phyloP scores from a whole-genome alignment of 305 asterid species.

The Fraxinus dipetala region DNA sequence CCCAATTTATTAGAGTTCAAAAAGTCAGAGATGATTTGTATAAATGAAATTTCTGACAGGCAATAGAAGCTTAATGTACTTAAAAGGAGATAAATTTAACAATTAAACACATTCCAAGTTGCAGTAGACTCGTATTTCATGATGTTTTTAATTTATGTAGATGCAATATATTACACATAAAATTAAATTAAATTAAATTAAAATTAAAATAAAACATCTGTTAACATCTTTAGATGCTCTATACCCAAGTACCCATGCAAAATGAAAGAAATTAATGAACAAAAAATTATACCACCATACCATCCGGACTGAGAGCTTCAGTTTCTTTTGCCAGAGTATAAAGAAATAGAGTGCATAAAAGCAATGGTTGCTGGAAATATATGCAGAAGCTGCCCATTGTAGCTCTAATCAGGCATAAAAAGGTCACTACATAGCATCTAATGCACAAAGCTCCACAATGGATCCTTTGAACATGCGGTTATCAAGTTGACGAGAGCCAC shows the following conservation, averaged over 20 bases:
- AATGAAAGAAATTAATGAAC: slow-evolving; percentile 13
- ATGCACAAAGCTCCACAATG: slow-evolving; percentile 21
- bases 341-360: slow-evolving; percentile 39
- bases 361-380: slow-evolving; percentile 37
- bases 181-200: neutral
- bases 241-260: neutral
- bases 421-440: slow-evolving; percentile 40
- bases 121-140: slow-evolving; percentile 8
- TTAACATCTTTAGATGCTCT: neutral
- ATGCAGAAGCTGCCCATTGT: slow-evolving; percentile 44
- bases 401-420: slow-evolving; percentile 43
- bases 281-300: slow-evolving; percentile 29
- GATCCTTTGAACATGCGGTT: slow-evolving; percentile 22
- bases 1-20: neutral
- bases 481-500: slow-evolving; percentile 21
- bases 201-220: neutral
- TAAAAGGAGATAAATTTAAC: slow-evolving; percentile 2
- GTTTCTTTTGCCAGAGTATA: slow-evolving; percentile 30
- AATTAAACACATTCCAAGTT: slow-evolving; percentile 2
- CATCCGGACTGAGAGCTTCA: slow-evolving; percentile 60
- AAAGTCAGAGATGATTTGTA: neutral
- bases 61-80: slow-evolving; percentile 14
- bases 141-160: neutral
- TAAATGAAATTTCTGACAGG: slow-evolving; percentile 16
- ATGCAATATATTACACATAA: neutral